phyloP scores from a whole-genome alignment of 441 rosid genomes.

The Lepidium campestre region DNA sequence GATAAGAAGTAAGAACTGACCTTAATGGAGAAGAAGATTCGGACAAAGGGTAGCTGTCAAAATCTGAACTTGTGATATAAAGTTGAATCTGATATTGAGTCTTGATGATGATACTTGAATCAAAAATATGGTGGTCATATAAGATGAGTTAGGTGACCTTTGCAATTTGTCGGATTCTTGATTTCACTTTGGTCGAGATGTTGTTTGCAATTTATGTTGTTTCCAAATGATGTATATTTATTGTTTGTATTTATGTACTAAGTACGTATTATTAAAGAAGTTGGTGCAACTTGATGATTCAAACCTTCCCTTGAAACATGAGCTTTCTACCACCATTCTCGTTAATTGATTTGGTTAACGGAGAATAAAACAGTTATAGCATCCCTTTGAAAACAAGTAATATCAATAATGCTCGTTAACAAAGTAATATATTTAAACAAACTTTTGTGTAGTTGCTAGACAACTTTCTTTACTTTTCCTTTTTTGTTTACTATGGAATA shows the following conservation, averaged over 20 bases:
- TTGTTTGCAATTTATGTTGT: neutral
- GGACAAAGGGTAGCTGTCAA: neutral
- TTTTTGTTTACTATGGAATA: too few relatives aligned
- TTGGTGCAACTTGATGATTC: conserved; percentile 15
- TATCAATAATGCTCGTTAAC: too few relatives aligned
- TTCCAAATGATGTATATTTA: neutral
- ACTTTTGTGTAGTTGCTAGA: neutral
- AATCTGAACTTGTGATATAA: neutral
- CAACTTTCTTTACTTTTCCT: too few relatives aligned
- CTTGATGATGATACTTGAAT: neutral
- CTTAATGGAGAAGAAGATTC: conserved; percentile 19
- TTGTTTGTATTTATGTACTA: neutral
- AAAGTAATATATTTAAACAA: too few relatives aligned
- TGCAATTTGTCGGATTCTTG: conserved; percentile 23
- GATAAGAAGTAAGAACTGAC: conserved; percentile 19
- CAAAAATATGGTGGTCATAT: conserved; percentile 8
- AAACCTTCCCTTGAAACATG: conserved; percentile 23
- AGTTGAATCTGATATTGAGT: neutral
- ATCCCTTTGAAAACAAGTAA: conserved; percentile 24
- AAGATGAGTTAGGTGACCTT: conserved; percentile 19
- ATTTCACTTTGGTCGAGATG: conserved; percentile 10
- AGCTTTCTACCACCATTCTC: conserved; percentile 13
- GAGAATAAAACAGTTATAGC: conserved; percentile 11
- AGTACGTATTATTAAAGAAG: neutral
- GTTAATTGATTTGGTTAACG: conserved; percentile 1